phyloP scores from a whole-genome alignment of 2,329 filamentous ascomycete genomes.

The Fusarium sp. region DNA sequence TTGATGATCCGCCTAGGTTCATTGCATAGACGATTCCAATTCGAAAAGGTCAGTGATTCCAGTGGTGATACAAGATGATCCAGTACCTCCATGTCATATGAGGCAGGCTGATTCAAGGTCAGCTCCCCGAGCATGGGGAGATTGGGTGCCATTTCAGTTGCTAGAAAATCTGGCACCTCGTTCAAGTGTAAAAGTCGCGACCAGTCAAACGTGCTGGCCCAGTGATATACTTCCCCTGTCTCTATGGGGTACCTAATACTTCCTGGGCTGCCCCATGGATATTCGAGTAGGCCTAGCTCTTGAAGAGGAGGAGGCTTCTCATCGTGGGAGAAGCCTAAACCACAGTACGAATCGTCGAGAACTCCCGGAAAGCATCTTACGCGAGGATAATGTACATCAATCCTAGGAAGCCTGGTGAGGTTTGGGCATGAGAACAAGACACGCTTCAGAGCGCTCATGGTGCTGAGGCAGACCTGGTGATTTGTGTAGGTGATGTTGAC shows the following conservation, averaged over 20 bases:
- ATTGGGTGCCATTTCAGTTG: not conserved
- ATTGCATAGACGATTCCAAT: not conserved
- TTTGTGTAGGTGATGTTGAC: not conserved
- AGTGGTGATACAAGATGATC: not conserved
- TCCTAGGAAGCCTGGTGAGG: not conserved
- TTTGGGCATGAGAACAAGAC: conserved; percentile 2
- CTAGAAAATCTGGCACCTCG: not conserved
- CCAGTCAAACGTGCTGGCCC: conserved; percentile 4
- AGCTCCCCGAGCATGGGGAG: not conserved
- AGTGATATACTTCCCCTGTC: not conserved
- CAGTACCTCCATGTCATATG: not conserved
- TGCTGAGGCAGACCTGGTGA: not conserved
- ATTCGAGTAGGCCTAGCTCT: not conserved
- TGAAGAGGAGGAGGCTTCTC: conserved; percentile 5
- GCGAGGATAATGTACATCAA: conserved; percentile 1
- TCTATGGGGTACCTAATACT: not conserved
- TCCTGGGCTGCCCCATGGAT: not conserved
- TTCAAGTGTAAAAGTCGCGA: not conserved
- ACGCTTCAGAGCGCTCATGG: not conserved
- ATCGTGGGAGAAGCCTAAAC: not conserved
- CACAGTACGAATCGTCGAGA: not conserved
- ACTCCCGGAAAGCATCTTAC: not conserved
- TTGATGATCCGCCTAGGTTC: not conserved
- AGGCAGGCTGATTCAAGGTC: not conserved
- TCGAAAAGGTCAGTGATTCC: not conserved